Conservation (phyloP, 768 basidiomycete genomes). For the Trichaptum fuscoviolaceum region DNA sequence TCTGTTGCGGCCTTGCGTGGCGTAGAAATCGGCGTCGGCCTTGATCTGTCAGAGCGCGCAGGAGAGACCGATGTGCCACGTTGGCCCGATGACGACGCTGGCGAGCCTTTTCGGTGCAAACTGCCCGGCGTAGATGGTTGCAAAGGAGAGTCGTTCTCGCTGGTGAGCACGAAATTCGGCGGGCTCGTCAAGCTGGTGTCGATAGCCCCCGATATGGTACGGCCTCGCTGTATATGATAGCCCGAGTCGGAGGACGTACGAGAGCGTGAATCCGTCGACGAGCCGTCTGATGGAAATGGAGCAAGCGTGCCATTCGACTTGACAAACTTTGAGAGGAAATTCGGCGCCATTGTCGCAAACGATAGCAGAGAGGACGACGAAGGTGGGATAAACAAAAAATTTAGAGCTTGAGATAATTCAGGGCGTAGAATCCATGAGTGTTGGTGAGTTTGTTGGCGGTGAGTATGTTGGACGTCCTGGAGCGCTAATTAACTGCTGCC, state of each 20-base stretch:
- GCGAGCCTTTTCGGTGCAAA: conserved; percentile 22
- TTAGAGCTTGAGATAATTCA: not conserved
- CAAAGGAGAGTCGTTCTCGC: conserved; percentile 1
- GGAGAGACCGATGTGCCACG: conserved; percentile 11
- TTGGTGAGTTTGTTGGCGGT: not conserved
- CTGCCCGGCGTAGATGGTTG: conserved; percentile 37
- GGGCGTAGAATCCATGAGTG: not conserved
- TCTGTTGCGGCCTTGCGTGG: conserved; percentile 7
- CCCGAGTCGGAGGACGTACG: not conserved
- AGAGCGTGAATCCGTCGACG: not conserved
- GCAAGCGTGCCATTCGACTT: conserved; percentile 17
- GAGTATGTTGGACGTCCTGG: not conserved
- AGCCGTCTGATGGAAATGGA: not conserved
- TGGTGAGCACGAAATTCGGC: conserved; percentile 3
- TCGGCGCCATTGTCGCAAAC: conserved; percentile 29
- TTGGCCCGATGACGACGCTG: conserved; percentile 14
- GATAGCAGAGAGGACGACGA: not conserved
- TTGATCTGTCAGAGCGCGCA: conserved; percentile 11
- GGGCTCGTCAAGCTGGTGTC: not conserved
- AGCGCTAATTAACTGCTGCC: not conserved
- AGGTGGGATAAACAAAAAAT: no score
- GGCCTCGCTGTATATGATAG: not conserved
- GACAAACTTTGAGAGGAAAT: conserved; percentile 36
- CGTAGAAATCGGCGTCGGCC: not conserved
- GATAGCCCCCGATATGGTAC: not conserved